Percentiles rank a stretch among this genome's conserved stretches.
Evolutionary conservation across 2,329 filamentous ascomycete species (phyloP).

Genomic region (Macrophomina phaseolina): DNA sequence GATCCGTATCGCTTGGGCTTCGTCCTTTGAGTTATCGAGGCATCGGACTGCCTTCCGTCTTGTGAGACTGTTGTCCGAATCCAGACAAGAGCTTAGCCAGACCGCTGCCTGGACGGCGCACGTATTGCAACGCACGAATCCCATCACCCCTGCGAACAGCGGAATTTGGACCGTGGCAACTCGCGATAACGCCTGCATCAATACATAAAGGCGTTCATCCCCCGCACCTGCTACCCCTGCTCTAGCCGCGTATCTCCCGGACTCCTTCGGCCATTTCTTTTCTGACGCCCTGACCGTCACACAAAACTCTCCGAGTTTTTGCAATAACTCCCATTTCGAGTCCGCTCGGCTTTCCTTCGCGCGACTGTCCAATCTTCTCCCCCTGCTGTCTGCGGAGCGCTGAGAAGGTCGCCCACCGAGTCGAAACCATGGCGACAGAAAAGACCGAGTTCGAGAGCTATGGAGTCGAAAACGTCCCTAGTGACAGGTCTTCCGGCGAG

Average conservation of each 20-base stretch:
- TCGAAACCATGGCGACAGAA: neutral
- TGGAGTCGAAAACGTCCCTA: constrained; percentile 1
- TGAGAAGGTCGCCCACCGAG: too few species aligned
- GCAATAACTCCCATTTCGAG: neutral
- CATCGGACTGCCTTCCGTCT: too few species aligned
- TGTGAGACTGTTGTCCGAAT: neutral
- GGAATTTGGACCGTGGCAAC: neutral
- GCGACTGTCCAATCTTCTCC: neutral
- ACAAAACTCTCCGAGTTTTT: neutral
- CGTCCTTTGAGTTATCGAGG: neutral
- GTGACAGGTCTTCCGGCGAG: constrained; percentile 11
- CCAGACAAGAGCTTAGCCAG: neutral
- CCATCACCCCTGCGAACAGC: neutral
- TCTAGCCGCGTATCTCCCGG: neutral
- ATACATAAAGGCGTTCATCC: neutral
- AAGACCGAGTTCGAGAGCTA: neutral
- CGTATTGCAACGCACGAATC: neutral
- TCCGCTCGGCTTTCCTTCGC: neutral
- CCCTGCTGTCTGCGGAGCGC: neutral
- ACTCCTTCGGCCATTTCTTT: neutral
- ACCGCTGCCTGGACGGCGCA: neutral
- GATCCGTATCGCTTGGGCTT: neutral
- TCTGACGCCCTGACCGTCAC: neutral
- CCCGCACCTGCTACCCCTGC: neutral
- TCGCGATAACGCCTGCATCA: neutral